Conservation (phyloP, 2,329 filamentous ascomycete genomes). For the Cercospora citrullina region DNA sequence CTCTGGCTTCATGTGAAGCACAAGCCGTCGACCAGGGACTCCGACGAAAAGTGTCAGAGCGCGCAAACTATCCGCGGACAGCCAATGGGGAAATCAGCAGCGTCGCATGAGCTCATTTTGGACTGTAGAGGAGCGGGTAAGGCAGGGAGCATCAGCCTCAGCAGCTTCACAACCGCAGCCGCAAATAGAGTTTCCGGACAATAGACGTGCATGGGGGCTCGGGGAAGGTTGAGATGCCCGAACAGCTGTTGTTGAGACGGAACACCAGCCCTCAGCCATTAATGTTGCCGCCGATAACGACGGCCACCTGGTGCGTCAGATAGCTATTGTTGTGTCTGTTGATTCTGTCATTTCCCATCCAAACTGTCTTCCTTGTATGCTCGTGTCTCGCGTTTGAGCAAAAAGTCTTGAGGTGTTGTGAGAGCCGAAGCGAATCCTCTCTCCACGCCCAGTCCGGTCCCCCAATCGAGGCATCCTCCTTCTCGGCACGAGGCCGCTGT, state of each 20-base stretch:
- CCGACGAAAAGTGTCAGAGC: neutral
- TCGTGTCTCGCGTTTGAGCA: conserved; percentile 3
- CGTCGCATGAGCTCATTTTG: neutral
- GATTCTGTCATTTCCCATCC: neutral
- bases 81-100: neutral
- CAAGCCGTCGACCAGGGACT: neutral
- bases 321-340: neutral
- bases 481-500: neutral
- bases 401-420: neutral
- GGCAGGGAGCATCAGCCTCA: neutral
- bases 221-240: neutral
- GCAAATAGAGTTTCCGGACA: neutral
- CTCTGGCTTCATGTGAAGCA: neutral
- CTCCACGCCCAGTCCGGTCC: neutral
- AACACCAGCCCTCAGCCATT: neutral
- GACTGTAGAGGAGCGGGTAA: neutral
- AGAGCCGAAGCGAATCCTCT: neutral
- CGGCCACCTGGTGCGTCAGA: neutral
- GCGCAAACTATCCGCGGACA: neutral
- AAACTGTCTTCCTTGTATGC: neutral
- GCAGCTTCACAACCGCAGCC: neutral
- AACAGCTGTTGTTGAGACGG: neutral
- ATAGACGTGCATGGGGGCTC: neutral
- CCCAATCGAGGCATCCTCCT: conserved; percentile 6
- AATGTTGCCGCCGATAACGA: neutral